These are phyloP conservation scores for Cylindrotheca fusiformis DNA, from an alignment of 108 stramenopile species.

Conservation along the genomic window DNA sequence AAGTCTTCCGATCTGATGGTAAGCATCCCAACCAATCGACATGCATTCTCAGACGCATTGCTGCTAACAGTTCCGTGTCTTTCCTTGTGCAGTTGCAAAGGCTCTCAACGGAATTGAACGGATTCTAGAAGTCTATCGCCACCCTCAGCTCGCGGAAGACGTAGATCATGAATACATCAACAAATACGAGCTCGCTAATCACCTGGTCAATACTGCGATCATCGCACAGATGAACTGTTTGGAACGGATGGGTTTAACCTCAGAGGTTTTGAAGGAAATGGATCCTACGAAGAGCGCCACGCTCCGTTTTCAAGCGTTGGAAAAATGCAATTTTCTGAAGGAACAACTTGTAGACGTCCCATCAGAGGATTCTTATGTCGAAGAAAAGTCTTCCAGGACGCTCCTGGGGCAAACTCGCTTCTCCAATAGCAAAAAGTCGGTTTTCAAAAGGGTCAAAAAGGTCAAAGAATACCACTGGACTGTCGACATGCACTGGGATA, in stretches of 20 bases:
- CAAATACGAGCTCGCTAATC: slow-evolving; percentile 69
- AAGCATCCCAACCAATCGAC: background rate
- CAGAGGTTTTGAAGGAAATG: slow-evolving; percentile 20
- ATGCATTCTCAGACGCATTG: background rate
- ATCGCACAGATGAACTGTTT: slow-evolving; percentile 58
- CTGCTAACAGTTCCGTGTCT: background rate
- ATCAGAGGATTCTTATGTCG: background rate
- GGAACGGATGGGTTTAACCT: slow-evolving; percentile 61
- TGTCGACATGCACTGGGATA: slow-evolving; percentile 27
- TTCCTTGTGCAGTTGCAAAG: slow-evolving; percentile 17
- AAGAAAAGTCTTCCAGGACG: background rate
- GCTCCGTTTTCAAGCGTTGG: slow-evolving; percentile 53
- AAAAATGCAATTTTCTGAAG: slow-evolving; percentile 43
- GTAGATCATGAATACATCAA: slow-evolving; percentile 65
- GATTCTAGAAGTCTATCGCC: slow-evolving; percentile 38
- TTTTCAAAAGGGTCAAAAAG: slow-evolving; percentile 28
- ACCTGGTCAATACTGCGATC: slow-evolving; percentile 59
- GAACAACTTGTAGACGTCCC: slow-evolving; percentile 38
- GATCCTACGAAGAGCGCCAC: slow-evolving; percentile 35
- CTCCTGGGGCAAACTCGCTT: slow-evolving; percentile 1
- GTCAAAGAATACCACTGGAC: slow-evolving; percentile 58
- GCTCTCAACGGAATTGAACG: slow-evolving; percentile 30
- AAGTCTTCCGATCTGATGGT: slow-evolving; percentile 1
- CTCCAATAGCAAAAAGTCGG: slow-evolving; percentile 13
- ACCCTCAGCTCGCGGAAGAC: slow-evolving; percentile 39